Conservation (phyloP, 2,329 filamentous ascomycete species). For the Juglanconis oblonga region DNA sequence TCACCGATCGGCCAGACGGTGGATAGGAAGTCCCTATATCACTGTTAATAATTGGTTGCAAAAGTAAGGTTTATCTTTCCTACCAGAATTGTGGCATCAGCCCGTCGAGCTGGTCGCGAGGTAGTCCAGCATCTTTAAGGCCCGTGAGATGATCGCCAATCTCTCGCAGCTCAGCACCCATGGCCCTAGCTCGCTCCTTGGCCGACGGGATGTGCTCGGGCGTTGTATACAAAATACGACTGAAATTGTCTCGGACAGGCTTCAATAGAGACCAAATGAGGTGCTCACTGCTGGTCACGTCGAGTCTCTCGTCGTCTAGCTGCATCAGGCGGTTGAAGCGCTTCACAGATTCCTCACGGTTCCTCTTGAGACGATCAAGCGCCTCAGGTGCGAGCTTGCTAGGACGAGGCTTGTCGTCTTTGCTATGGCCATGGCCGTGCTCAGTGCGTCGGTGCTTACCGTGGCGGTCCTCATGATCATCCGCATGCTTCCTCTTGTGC, state of each 20-base stretch:
- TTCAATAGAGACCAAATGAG: constrained; percentile 37
- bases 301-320: constrained; percentile 33
- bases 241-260: constrained; percentile 34
- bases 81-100: constrained; percentile 37
- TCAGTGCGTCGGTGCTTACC: constrained; percentile 53
- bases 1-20: constrained; percentile 38
- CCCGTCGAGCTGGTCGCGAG: constrained; percentile 28
- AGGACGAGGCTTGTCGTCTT: constrained; percentile 38
- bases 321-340: constrained; percentile 36
- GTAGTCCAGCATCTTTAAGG: constrained; percentile 30
- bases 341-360: constrained; percentile 32
- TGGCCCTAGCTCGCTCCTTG: constrained; percentile 33
- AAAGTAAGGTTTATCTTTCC: constrained; percentile 6
- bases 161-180: constrained; percentile 34
- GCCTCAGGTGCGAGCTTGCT: constrained; percentile 32
- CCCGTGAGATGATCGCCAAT: constrained; percentile 34
- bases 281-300: constrained; percentile 31
- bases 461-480: constrained; percentile 48
- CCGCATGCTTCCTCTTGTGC: constrained; percentile 60
- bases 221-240: constrained; percentile 34
- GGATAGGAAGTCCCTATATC: constrained; percentile 34
- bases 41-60: constrained; percentile 19
- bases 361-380: constrained; percentile 32
- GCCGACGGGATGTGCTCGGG: constrained; percentile 27
- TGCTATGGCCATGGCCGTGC: constrained; percentile 35